Evolutionary conservation across 2,329 filamentous ascomycete genomes (phyloP).

Genomic region (Fusarium sp.): DNA sequence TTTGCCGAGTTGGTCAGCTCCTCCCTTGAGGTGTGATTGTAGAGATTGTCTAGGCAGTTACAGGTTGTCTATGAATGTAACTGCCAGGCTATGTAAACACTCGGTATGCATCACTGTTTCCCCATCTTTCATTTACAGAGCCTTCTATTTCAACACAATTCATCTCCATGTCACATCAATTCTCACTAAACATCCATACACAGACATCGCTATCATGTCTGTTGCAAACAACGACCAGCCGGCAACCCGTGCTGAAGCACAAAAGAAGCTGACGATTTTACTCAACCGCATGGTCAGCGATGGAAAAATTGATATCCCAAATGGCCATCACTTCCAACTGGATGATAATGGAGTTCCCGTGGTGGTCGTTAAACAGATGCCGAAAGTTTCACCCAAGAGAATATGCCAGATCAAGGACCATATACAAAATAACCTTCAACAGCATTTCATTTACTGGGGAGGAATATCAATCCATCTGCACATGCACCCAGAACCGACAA

Average conservation of each 20-base stretch:
- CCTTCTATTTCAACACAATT: not conserved
- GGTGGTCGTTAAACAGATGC: not conserved
- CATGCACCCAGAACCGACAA: not conserved
- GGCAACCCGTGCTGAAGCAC: not conserved
- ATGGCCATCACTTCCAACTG: not conserved
- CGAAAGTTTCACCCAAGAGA: not conserved
- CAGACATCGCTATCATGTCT: not conserved
- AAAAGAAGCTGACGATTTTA: not conserved
- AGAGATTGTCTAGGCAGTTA: no score
- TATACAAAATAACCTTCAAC: not conserved
- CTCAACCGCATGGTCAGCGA: not conserved
- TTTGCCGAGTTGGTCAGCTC: not conserved
- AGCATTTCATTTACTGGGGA: not conserved
- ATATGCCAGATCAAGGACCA: not conserved
- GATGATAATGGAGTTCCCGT: not conserved
- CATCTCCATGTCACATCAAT: not conserved
- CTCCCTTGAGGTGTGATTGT: no score
- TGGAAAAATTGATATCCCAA: not conserved
- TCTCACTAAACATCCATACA: not conserved
- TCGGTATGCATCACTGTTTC: not conserved
- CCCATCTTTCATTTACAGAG: not conserved
- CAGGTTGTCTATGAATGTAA: not conserved
- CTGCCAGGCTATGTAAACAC: not conserved
- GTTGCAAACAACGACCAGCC: not conserved
- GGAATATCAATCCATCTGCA: not conserved